phyloP scores from a whole-genome alignment of 2,329 filamentous ascomycete species.

The Fusarium sp. region DNA sequence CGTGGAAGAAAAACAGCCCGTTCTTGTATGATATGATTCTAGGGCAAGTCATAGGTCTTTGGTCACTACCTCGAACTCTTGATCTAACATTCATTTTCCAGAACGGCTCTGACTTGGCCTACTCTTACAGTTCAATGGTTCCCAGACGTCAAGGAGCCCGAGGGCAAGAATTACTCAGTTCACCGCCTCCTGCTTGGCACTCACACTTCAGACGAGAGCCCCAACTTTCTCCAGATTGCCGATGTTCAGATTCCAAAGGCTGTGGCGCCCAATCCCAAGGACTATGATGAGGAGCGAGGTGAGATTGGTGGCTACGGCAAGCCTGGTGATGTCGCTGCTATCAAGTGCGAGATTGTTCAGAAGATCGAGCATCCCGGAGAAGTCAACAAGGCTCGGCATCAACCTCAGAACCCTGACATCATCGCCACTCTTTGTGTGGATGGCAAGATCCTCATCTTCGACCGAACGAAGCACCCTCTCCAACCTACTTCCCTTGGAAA shows the following conservation, averaged over 20 bases:
- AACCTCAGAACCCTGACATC: conserved; percentile 96
- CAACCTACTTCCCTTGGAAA: conserved; percentile 72
- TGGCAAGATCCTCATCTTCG: conserved; percentile 90
- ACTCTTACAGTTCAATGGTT: conserved; percentile 99
- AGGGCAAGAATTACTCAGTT: conserved; percentile 86
- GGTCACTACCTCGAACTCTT: not conserved
- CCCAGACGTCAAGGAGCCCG: conserved; percentile 88
- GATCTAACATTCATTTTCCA: conserved; percentile 15
- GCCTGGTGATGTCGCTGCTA: conserved; percentile 73
- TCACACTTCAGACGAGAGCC: conserved; percentile 86
- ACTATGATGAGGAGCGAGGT: conserved; percentile 91
- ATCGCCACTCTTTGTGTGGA: conserved; percentile 94
- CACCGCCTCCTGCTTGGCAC: conserved; percentile 95
- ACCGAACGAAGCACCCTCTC: conserved; percentile 91
- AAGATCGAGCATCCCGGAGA: conserved; percentile 97
- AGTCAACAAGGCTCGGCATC: conserved; percentile 98
- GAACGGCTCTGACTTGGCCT: conserved; percentile 95
- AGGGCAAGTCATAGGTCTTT: conserved; percentile 62
- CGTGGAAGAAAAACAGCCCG: conserved; percentile 99
- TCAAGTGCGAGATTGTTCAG: conserved; percentile 93
- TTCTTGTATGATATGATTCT: conserved; percentile 99
- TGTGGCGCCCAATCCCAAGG: conserved; percentile 76
- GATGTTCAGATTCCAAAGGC: conserved; percentile 92
- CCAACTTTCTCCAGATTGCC: conserved; percentile 95
- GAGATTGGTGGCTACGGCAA: conserved; percentile 95